Evolutionary conservation across 1,284 basidiomycete species (phyloP).

Genomic region (Mycena sp.): DNA sequence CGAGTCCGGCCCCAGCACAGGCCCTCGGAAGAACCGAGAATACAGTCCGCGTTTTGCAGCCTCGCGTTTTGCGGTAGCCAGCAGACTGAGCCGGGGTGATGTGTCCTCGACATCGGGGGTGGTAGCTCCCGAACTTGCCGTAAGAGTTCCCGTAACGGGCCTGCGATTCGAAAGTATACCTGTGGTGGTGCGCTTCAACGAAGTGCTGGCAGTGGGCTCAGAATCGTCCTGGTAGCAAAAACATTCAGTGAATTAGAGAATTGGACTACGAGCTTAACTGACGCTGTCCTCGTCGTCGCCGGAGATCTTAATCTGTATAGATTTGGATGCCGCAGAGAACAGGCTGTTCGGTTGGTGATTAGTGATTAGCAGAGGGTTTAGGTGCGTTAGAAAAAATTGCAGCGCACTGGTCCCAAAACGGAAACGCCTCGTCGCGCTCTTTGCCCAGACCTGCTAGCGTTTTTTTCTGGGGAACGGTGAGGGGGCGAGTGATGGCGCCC

Average conservation of each 20-base stretch:
- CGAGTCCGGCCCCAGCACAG: conserved; percentile 62
- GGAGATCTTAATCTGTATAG: conserved; percentile 75
- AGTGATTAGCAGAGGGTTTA: conserved; percentile 1
- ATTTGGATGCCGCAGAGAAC: conserved; percentile 80
- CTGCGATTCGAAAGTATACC: conserved; percentile 81
- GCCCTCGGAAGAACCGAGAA: conserved; percentile 82
- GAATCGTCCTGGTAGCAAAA: conserved; percentile 33
- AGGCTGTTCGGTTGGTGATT: conserved; percentile 57
- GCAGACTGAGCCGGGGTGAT: conserved; percentile 55
- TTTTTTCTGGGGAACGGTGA: conserved; percentile 87
- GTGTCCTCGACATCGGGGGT: conserved; percentile 52
- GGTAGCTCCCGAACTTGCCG: conserved; percentile 53
- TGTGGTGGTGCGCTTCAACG: conserved; percentile 70
- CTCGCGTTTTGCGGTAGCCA: conserved; percentile 79
- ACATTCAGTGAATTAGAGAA: not conserved
- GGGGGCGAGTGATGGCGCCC: conserved; percentile 74
- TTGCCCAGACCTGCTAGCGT: conserved; percentile 86
- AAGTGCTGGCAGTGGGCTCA: conserved; percentile 34
- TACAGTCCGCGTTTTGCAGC: conserved; percentile 81
- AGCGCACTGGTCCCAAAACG: conserved; percentile 95
- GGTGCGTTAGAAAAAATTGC: conserved; percentile 4
- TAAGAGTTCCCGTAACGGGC: conserved; percentile 61
- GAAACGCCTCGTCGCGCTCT: conserved; percentile 92
- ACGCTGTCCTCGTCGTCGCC: conserved; percentile 59
- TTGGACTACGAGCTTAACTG: not conserved